These are phyloP conservation scores for Glebionis coronaria DNA, from an alignment of 129 eudicot genomes.

Conservation along the genomic window DNA sequence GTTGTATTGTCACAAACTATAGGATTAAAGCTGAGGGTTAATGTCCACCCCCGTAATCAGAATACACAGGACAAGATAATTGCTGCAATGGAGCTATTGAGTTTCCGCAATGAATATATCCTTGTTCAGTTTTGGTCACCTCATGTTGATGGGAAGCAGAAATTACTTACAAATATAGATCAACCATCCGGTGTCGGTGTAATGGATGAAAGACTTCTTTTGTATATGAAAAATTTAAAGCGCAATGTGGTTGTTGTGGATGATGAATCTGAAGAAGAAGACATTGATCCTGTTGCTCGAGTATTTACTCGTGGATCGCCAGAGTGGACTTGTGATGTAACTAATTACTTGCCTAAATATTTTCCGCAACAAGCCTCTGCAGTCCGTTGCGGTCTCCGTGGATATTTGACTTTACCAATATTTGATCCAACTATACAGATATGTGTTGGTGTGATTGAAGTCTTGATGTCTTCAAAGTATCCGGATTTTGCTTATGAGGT, in stretches of 20 bases:
- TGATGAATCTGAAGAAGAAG: not conserved
- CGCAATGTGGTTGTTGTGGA: not conserved
- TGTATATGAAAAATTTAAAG: not conserved
- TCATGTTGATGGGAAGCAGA: not conserved
- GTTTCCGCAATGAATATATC: not conserved
- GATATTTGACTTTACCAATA: conserved; percentile 9
- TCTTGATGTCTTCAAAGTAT: not conserved
- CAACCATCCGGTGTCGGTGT: conserved; percentile 10
- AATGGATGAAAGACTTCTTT: not conserved
- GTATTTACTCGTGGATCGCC: conserved; percentile 8
- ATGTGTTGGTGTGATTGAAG: conserved; percentile 16
- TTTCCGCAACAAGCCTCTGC: not conserved
- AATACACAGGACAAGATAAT: not conserved
- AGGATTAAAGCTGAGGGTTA: not conserved
- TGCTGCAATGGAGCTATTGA: not conserved
- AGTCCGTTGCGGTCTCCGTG: not conserved
- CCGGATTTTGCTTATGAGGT: conserved; percentile 6
- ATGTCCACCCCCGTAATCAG: not conserved
- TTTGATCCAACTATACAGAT: not conserved
- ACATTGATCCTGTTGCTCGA: conserved; percentile 4
- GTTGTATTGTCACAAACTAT: not conserved
- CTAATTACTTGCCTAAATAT: not conserved
- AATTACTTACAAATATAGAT: not conserved
- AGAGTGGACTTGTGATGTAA: conserved; percentile 8
- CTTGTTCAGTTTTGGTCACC: conserved; percentile 16